Conservation (phyloP, 2,329 filamentous ascomycete genomes). For the Aureobasidium melanogenum region DNA sequence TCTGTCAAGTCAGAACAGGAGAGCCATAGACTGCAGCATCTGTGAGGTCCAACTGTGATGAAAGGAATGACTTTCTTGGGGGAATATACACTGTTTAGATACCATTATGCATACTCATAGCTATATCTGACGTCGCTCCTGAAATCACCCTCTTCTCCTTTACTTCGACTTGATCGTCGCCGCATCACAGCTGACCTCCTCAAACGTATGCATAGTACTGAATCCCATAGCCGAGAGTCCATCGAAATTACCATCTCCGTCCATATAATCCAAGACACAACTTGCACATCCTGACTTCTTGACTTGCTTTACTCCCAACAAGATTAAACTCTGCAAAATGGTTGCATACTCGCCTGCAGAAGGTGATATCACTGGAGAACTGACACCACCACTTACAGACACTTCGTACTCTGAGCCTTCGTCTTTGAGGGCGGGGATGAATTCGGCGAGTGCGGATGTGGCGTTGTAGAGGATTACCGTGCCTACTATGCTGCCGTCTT, state of each 20-base stretch:
- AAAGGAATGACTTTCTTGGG: no score
- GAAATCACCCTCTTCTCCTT: not conserved
- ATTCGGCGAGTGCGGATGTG: conserved; percentile 57
- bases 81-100: no score
- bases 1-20: no score
- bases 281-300: conserved; percentile 66
- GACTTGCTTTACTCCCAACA: conserved; percentile 75
- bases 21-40: no score
- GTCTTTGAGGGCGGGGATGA: conserved; percentile 59
- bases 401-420: not conserved
- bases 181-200: conserved; percentile 66
- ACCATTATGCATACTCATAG: not conserved
- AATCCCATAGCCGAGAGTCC: conserved; percentile 73
- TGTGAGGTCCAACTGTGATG: no score
- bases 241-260: conserved; percentile 64
- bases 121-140: no score
- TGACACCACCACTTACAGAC: conserved; percentile 57
- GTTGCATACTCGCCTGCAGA: conserved; percentile 59
- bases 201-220: conserved; percentile 66
- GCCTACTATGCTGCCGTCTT: conserved; percentile 61
- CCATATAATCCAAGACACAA: conserved; percentile 69
- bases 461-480: conserved; percentile 72
- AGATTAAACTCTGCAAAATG: conserved; percentile 67
- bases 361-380: conserved; percentile 67
- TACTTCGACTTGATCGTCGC: conserved; percentile 30